These are phyloP conservation scores for Babjeviella inositovora DNA, from an alignment of 805 yeast species.

Conservation along the genomic window DNA sequence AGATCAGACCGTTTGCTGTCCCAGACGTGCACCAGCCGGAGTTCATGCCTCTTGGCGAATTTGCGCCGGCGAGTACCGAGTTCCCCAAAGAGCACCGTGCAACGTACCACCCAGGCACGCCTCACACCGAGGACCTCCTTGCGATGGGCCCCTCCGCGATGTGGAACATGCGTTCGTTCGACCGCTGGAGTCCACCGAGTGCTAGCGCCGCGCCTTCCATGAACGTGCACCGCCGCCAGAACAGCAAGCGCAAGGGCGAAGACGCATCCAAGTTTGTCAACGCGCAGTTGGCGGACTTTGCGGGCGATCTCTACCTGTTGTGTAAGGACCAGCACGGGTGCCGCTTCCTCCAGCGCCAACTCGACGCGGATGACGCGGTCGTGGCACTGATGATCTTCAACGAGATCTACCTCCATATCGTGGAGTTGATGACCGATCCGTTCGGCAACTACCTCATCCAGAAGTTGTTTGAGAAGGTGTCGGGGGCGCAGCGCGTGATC, in stretches of 20 bases:
- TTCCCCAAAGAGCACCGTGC: slow-evolving; percentile 2
- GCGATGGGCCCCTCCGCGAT: too few species aligned
- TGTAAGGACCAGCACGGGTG: slow-evolving; percentile 98
- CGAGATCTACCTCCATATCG: slow-evolving; percentile 63
- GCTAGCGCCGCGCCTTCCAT: slow-evolving; percentile 17
- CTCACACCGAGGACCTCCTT: background rate
- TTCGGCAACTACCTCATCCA: slow-evolving; percentile 96
- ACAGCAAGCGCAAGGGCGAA: slow-evolving; percentile 41
- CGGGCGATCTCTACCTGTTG: slow-evolving; percentile 59
- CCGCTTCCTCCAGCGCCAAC: slow-evolving; percentile 75
- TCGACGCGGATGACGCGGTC: slow-evolving; percentile 44
- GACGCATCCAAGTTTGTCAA: slow-evolving; percentile 58
- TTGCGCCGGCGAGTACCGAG: too few species aligned
- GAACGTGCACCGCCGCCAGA: slow-evolving; percentile 11
- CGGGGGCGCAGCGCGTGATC: slow-evolving; percentile 49
- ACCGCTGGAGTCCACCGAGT: slow-evolving; percentile 16
- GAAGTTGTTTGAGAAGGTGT: slow-evolving; percentile 68
- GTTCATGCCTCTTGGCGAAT: too few species aligned
- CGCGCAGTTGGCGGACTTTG: slow-evolving; percentile 51
- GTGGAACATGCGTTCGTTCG: slow-evolving; percentile 6
- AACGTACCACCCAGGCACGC: slow-evolving; percentile 1
- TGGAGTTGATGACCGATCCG: slow-evolving; percentile 87
- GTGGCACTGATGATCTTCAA: slow-evolving; percentile 67
- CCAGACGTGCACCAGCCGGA: slow-evolving; percentile 8
- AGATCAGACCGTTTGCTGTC: slow-evolving; percentile 10